Base-by-base conservation (phyloP, 2,329 filamentous ascomycete species). In the Exophiala viscosa region DNA sequence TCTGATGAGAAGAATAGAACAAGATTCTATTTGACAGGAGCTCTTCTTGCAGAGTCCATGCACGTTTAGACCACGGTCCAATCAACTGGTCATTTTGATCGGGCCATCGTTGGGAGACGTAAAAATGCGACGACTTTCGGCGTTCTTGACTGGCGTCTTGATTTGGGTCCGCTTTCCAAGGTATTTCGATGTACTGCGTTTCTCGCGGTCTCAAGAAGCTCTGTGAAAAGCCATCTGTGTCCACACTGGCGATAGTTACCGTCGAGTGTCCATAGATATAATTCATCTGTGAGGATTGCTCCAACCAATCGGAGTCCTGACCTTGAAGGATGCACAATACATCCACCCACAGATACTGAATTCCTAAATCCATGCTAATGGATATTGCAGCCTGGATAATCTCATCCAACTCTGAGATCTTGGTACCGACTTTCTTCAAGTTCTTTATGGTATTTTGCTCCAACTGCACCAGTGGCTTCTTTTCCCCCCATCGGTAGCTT, bases 221-320 rank as follows among this genome's bases (percentile, higher is more conserved):
- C 41, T 44, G 20, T n/a, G 41, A 44, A 20, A 13, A 15, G 18
- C 14, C 41, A n/a, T 44, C 41, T 13, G 41, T 44, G 41, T 44
- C 41, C 41, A 44, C 41, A 28, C 41, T 44, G 41, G 28, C 41
- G 41, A 44, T 44, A 28, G 41, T 44, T 13, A 44, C 18, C 41
- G 41, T 44, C 6, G 41, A 44, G 13, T 44, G 18, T 33, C 41
- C 41, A 33, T 44, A 44, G 41, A 44, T 44, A 15, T 17, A 45
- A 45, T 31, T 33, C 42, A 35, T 45, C 42, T 45, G 42, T 18
- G 42, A 45, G 15, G 42, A 45, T 45, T 45, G 28, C 32, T 45
- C 42, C 42, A 45, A 34, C 41, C 41, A 44, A 44, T 44, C 41
- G 20, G 41, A 31, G 18, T 44, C 28, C 41, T 31, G 41, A 14